Conservation (phyloP, 2,329 filamentous ascomycete genomes). For the Cladosporium sp. region DNA sequence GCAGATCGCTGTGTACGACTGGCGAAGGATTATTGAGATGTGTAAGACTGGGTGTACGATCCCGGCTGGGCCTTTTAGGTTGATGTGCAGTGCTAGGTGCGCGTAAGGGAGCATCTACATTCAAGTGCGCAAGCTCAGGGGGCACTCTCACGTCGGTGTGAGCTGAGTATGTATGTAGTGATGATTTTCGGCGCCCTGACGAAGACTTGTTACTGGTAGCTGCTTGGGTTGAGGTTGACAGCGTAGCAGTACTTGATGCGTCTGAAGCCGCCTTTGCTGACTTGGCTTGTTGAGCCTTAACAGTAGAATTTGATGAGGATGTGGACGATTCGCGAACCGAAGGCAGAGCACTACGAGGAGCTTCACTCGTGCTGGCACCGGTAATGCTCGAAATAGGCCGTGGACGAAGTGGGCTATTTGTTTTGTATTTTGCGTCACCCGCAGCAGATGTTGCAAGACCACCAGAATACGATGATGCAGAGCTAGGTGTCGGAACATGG, state of each 20-base stretch:
- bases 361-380: conserved; percentile 51
- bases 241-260: not conserved
- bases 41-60: conserved; percentile 46
- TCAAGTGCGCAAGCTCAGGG: conserved; percentile 53
- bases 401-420: not conserved
- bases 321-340: conserved; percentile 68
- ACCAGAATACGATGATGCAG: conserved; percentile 69
- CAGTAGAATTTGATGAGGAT: conserved; percentile 62
- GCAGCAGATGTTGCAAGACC: conserved; percentile 41
- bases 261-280: not conserved
- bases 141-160: conserved; percentile 23
- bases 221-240: not conserved
- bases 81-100: conserved; percentile 42
- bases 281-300: conserved; percentile 31
- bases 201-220: not conserved
- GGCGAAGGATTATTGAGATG: conserved; percentile 51
- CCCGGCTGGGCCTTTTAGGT: conserved; percentile 46
- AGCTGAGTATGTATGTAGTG: not conserved
- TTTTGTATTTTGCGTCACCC: conserved; percentile 37
- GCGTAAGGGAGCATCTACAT: conserved; percentile 56
- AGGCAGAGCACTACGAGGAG: conserved; percentile 57
- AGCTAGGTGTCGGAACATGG: conserved; percentile 75
- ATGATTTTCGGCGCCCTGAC: not conserved
- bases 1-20: conserved; percentile 58
- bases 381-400: conserved; percentile 39